A percentile compares a stretch with the other conserved stretches of the same genome.
Evolutionary conservation across 768 basidiomycete species (phyloP).

Genomic region (Leccinellum luteum): DNA sequence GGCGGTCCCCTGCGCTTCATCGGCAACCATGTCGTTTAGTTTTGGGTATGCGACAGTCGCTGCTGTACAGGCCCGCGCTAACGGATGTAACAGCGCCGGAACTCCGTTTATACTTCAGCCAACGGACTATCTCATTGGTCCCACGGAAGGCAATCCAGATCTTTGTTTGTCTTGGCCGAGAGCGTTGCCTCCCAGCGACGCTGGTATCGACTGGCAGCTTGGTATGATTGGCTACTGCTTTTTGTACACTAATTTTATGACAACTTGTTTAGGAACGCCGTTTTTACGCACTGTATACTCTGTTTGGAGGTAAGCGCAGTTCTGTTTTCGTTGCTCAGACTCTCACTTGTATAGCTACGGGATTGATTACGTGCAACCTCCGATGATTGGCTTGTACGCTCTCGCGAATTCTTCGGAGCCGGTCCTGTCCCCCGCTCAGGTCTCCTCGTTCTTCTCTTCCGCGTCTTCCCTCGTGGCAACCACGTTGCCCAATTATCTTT

Average conservation of each 20-base stretch:
- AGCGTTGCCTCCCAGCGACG: constrained; percentile 60
- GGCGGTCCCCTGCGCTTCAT: constrained; percentile 70
- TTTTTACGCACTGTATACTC: constrained; percentile 79
- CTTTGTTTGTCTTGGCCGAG: constrained; percentile 75
- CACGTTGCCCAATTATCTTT: constrained; percentile 66
- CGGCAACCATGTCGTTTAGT: constrained; percentile 56
- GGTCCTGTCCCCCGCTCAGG: constrained; percentile 38
- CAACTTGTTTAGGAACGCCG: constrained; percentile 44
- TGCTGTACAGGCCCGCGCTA: not conserved
- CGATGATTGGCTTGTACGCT: constrained; percentile 75
- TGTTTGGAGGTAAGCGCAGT: constrained; percentile 57
- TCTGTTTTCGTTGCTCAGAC: not conserved
- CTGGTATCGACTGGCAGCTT: constrained; percentile 84
- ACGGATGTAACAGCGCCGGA: constrained; percentile 20
- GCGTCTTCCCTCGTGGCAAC: constrained; percentile 64
- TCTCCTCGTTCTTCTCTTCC: constrained; percentile 56
- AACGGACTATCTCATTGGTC: constrained; percentile 76
- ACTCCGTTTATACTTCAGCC: constrained; percentile 61
- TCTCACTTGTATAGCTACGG: constrained; percentile 52
- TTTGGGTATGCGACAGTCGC: constrained; percentile 54
- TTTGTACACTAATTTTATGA: not conserved
- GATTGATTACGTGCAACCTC: constrained; percentile 69
- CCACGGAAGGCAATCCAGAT: constrained; percentile 57
- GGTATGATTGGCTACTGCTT: constrained; percentile 37
- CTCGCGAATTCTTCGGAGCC: constrained; percentile 45